Evolutionary conservation across 2,329 filamentous ascomycete species (phyloP).

Genomic region (Magnaporthiopsis incrustans): DNA sequence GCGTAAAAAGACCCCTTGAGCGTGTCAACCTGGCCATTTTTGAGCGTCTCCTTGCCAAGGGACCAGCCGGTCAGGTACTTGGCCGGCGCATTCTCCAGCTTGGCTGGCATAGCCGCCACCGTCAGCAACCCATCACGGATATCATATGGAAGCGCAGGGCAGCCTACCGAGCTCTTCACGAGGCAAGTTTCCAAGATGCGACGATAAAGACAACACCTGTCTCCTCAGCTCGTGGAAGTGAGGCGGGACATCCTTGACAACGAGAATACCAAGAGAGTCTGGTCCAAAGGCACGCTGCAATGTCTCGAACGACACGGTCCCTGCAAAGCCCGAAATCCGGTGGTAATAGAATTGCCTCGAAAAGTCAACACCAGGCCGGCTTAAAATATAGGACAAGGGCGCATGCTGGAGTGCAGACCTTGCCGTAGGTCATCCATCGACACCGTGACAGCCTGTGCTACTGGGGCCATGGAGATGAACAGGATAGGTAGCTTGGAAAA

Average conservation of each 20-base stretch:
- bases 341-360: not conserved
- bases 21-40: constrained; percentile 69
- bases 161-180: constrained; percentile 58
- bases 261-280: constrained; percentile 80
- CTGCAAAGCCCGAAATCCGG: constrained; percentile 28
- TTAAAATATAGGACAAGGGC: not conserved
- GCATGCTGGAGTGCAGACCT: constrained; percentile 28
- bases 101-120: constrained; percentile 27
- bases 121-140: not conserved
- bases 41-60: constrained; percentile 72
- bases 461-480: constrained; percentile 15
- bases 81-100: constrained; percentile 50
- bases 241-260: constrained; percentile 78
- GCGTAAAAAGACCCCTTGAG: constrained; percentile 80
- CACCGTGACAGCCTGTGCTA: constrained; percentile 51
- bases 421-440: constrained; percentile 52
- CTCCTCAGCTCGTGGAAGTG: constrained; percentile 65
- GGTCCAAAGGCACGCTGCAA: constrained; percentile 81
- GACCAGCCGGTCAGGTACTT: constrained; percentile 71
- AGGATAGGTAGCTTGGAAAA: not conserved
- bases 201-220: constrained; percentile 74
- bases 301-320: constrained; percentile 57
- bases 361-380: not conserved
- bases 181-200: constrained; percentile 78
- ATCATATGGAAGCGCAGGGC: too few species aligned